Evolutionary conservation across 2,329 filamentous ascomycete genomes (phyloP), one percentile per base, ranked within the genome.

Genomic region (Annulohypoxylon truncatum): DNA sequence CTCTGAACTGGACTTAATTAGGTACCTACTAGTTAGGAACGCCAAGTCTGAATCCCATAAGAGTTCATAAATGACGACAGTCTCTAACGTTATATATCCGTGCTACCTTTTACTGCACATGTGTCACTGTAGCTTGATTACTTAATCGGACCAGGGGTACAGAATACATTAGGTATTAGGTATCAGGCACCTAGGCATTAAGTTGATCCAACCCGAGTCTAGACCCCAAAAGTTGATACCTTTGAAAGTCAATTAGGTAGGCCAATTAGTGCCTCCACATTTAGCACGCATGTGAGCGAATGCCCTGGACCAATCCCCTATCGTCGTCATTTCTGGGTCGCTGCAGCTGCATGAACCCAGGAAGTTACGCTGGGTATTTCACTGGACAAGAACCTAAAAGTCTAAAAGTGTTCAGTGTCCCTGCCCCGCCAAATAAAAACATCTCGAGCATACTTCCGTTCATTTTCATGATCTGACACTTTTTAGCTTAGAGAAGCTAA

Each of bases 341-440:
- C 12, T 42, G 53, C 62, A 61, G 35, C 63, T 66, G 66, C 59
- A 68, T 69, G 66, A 64, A 67, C 62, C 58, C 24, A 62, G 42
- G 58, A 66, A 61, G 35, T 60, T 60, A 60, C 54, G 52, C 38
- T 42, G 58, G 50, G 61, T 51, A 59, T 51, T 50, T 53, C 46
- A 54, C 46, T 61, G 29, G 35, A 55, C 51, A 57, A 47, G 51
- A 52, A 57, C 20, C 33, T 46, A 54, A 54, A 55, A 28, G 40
- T 59, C 33, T 46, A 54, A 54, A 55, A 28, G 40, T 59, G 38
- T 40, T 40, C 29, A 52, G 22, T 53, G 50, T 35, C 22, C 40
- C 46, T 65, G 65, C 65, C 65, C 61, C 65, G 65, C 61, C 61
- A 65, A 67, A 67, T 65, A 64, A 68, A 68, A 65, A 65, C 65